A percentile compares a stretch with the other conserved stretches of the same genome.
Conservation (phyloP, 768 basidiomycete species). For the Lactarius trivialis region DNA sequence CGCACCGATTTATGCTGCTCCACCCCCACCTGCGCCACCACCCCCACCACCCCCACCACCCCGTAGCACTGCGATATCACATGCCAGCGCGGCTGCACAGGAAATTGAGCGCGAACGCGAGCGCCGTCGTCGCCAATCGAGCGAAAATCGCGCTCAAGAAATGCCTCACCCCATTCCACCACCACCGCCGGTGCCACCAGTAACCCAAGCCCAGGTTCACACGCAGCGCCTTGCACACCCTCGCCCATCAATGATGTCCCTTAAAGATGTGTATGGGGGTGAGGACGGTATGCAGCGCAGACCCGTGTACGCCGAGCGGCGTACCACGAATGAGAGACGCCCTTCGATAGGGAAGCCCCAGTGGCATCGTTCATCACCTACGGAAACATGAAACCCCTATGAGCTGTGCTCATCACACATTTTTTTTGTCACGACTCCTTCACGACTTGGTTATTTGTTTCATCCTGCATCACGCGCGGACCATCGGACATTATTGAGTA, state of each 20-base stretch:
- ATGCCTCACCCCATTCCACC: not conserved
- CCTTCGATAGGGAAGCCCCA: slow-evolving; percentile 20
- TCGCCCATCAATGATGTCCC: slow-evolving; percentile 11
- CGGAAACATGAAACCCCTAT: slow-evolving; percentile 10
- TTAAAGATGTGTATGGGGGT: slow-evolving; percentile 11
- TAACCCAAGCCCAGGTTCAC: not conserved
- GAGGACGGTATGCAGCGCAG: slow-evolving; percentile 16
- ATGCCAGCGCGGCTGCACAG: slow-evolving; percentile 21
- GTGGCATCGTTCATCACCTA: slow-evolving; percentile 16
- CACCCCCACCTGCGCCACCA: not conserved
- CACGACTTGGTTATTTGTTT: not conserved
- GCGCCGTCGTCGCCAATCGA: slow-evolving; percentile 20
- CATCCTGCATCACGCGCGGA: slow-evolving; percentile 7
- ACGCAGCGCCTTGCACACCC: slow-evolving; percentile 9
- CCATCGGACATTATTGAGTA: not conserved
- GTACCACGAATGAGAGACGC: slow-evolving; percentile 16
- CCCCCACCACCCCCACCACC: not conserved
- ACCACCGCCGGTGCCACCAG: not conserved
- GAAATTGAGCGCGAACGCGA: slow-evolving; percentile 22
- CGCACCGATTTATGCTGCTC: not conserved
- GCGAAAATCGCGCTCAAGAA: slow-evolving; percentile 9
- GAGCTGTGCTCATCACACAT: slow-evolving; percentile 17
- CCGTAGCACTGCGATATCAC: slow-evolving; percentile 15
- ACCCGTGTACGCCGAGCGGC: slow-evolving; percentile 11
- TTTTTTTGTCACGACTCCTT: not conserved